Conservation (phyloP, 2,329 filamentous ascomycete species). For the Colletotrichum sublineola region DNA sequence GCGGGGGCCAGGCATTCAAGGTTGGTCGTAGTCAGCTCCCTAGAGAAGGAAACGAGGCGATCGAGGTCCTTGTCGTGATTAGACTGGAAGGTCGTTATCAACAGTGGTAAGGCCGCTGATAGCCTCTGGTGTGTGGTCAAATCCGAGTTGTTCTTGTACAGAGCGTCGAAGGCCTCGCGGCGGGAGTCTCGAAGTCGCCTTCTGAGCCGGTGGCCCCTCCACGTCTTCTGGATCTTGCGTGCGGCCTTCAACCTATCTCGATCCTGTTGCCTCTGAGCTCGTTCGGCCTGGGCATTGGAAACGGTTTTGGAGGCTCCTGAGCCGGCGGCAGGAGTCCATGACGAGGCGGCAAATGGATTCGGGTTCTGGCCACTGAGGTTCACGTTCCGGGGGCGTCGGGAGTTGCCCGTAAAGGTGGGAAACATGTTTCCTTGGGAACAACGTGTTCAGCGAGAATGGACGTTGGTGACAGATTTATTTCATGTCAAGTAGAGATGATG, state of each 20-base stretch:
- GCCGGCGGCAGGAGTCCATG: conserved; percentile 68
- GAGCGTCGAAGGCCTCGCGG: conserved; percentile 73
- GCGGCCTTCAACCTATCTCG: conserved; percentile 81
- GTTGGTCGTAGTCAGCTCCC: conserved; percentile 56
- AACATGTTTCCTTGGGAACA: conserved; percentile 73
- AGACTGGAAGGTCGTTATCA: conserved; percentile 64
- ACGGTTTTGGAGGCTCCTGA: conserved; percentile 82
- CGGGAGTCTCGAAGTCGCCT: conserved; percentile 67
- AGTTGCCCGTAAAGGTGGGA: conserved; percentile 89
- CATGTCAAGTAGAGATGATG: conserved; percentile 19
- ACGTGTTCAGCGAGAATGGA: conserved; percentile 2
- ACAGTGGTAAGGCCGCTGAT: conserved; percentile 59
- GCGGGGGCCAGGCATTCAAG: conserved; percentile 53
- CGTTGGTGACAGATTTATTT: conserved; percentile 5
- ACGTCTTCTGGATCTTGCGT: conserved; percentile 80
- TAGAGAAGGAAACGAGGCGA: conserved; percentile 61
- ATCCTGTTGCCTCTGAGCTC: conserved; percentile 83
- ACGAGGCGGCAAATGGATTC: conserved; percentile 81
- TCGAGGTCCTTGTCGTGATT: conserved; percentile 60
- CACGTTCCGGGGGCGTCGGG: conserved; percentile 88
- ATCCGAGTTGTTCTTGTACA: conserved; percentile 59
- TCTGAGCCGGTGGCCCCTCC: conserved; percentile 82
- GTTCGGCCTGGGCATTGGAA: conserved; percentile 88
- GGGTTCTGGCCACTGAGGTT: conserved; percentile 88
- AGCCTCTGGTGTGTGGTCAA: conserved; percentile 53